phyloP scores from a whole-genome alignment of 257 asterid species.

The Lithospermum erythrorhizon region DNA sequence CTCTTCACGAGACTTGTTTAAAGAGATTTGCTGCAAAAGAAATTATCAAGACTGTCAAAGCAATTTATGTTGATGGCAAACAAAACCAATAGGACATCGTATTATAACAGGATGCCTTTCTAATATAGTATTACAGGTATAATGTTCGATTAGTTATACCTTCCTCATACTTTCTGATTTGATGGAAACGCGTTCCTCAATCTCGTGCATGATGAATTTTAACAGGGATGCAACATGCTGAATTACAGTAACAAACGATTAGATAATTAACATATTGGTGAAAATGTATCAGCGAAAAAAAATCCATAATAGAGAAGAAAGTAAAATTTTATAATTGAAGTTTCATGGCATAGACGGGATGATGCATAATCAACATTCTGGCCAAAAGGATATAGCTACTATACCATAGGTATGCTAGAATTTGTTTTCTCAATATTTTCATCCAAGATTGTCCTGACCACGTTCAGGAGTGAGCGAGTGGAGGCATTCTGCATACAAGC shows the following conservation, averaged over 20 bases:
- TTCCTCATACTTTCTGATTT: conserved; percentile 54
- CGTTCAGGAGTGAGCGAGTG: conserved; percentile 58
- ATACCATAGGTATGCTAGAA: conserved; percentile 77
- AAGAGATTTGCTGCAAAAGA: no score
- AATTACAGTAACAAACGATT: conserved; percentile 14
- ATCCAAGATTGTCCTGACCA: conserved; percentile 49
- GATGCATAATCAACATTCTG: conserved; percentile 10
- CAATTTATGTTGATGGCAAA: not conserved
- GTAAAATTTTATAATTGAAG: no score
- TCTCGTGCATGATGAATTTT: conserved; percentile 71
- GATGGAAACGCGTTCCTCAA: conserved; percentile 64
- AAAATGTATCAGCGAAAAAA: conserved; percentile 4
- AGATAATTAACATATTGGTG: conserved; percentile 15
- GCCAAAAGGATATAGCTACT: conserved; percentile 11
- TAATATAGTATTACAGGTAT: not conserved
- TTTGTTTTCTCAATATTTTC: conserved; percentile 66
- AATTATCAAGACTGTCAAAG: conserved; percentile 1
- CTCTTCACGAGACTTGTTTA: no score
- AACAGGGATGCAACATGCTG: conserved; percentile 72
- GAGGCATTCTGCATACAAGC: conserved; percentile 54
- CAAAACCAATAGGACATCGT: not conserved
- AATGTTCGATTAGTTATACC: conserved; percentile 31
- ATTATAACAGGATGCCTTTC: no score
- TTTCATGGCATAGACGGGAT: not conserved
- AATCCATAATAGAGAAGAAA: not conserved